Evolutionary conservation across 2,329 filamentous ascomycete genomes (phyloP).

Genomic region (Colletotrichum trifolii): DNA sequence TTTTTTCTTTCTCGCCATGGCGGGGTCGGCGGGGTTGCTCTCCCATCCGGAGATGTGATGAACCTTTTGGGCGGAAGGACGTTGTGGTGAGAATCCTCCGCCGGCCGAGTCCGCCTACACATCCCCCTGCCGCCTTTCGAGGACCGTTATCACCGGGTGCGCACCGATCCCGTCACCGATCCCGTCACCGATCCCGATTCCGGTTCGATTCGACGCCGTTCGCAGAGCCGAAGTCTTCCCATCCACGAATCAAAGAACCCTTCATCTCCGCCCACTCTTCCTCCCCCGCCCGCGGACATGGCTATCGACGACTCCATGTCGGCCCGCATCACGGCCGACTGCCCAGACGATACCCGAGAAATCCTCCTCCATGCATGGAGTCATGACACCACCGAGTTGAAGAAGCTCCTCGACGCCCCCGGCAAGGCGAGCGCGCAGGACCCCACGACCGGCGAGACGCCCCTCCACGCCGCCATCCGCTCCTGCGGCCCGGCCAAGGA

Average conservation of each 20-base stretch:
- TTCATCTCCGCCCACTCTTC: background rate
- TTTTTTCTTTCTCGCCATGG: slow-evolving; percentile 9
- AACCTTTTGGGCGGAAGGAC: background rate
- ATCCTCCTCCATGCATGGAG: slow-evolving; percentile 67
- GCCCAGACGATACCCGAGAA: slow-evolving; percentile 61
- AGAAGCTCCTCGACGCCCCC: slow-evolving; percentile 73
- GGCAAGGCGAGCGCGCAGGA: slow-evolving; percentile 82
- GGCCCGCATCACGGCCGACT: slow-evolving; percentile 63
- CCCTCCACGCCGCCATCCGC: slow-evolving; percentile 91
- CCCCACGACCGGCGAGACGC: slow-evolving; percentile 84
- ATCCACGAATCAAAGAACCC: background rate
- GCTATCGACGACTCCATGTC: slow-evolving; percentile 61
- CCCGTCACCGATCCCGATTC: slow-evolving; percentile 11
- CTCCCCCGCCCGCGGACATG: slow-evolving; percentile 36
- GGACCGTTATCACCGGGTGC: slow-evolving; percentile 4
- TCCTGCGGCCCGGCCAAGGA: slow-evolving; percentile 64
- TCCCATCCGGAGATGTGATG: slow-evolving; percentile 14
- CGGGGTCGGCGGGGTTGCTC: slow-evolving; percentile 27
- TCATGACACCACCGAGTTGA: slow-evolving; percentile 73
- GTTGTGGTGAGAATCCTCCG: background rate
- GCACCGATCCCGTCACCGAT: slow-evolving; percentile 23
- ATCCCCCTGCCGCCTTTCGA: slow-evolving; percentile 8
- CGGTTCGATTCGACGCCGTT: background rate
- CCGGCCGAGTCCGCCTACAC: slow-evolving; percentile 21
- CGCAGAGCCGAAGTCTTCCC: slow-evolving; percentile 9